These are phyloP conservation scores for Fusarium oligoseptatum DNA, from an alignment of 2,329 filamentous ascomycete genomes.

Conservation along the genomic window DNA sequence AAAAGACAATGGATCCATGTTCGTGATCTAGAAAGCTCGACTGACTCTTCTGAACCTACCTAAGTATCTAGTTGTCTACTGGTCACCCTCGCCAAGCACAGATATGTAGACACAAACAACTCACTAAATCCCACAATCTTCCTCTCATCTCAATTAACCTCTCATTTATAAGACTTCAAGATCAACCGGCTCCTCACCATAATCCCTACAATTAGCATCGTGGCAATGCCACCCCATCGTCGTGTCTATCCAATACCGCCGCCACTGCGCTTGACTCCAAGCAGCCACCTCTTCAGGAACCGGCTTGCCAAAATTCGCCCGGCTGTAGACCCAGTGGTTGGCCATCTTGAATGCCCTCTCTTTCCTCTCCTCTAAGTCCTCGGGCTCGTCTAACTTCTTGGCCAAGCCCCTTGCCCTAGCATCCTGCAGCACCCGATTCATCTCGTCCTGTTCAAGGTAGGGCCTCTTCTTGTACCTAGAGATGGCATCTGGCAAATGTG, in stretches of 20 bases:
- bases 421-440: not conserved
- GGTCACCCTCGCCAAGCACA: not conserved
- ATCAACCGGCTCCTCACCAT: not conserved
- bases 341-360: not conserved
- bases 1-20: not conserved
- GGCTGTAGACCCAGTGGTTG: not conserved
- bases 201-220: not conserved
- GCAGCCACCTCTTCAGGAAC: not conserved
- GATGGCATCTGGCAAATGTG: not conserved
- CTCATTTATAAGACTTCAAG: not conserved
- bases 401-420: not conserved
- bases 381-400: not conserved
- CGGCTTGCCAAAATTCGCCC: not conserved
- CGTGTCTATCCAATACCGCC: not conserved
- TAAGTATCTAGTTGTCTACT: not conserved
- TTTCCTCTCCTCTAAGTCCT: not conserved
- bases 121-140: not conserved
- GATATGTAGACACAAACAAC: not conserved
- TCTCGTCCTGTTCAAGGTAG: not conserved
- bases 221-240: not conserved
- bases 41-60: not conserved
- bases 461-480: not conserved
- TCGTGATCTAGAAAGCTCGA: not conserved
- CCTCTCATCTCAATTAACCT: not conserved
- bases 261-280: not conserved